phyloP scores from a whole-genome alignment of 2,329 filamentous ascomycete species.

The Dendryphion nanum region DNA sequence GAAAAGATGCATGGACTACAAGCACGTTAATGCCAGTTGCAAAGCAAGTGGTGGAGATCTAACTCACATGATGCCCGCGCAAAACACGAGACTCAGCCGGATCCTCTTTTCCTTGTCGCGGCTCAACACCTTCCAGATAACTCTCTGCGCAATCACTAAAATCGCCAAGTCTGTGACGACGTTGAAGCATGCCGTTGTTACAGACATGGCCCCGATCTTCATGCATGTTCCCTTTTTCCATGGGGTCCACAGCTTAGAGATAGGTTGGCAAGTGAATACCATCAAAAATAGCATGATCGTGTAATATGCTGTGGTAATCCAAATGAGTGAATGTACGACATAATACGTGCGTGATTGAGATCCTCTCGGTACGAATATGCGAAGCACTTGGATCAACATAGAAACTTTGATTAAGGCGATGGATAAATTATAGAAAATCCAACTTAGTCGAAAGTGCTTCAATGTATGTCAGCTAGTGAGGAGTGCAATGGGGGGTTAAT shows the following conservation, averaged over 20 bases:
- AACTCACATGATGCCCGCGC: constrained; percentile 13
- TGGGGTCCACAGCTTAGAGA: constrained; percentile 12
- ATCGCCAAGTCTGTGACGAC: constrained; percentile 11
- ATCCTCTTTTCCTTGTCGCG: constrained; percentile 6
- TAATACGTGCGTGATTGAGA: constrained; percentile 12
- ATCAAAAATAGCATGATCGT: constrained; percentile 6
- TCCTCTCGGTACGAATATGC: constrained; percentile 14
- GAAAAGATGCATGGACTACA: constrained; percentile 13
- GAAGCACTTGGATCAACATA: constrained; percentile 12
- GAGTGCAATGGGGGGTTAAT: neutral
- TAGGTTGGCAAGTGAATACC: constrained; percentile 13
- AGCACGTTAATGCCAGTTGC: neutral
- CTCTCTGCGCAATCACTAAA: constrained; percentile 10
- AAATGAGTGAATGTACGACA: constrained; percentile 8
- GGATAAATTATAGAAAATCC: constrained; percentile 14
- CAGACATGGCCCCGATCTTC: constrained; percentile 6
- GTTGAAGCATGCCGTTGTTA: constrained; percentile 9
- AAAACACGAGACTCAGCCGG: constrained; percentile 12
- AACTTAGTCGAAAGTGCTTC: constrained; percentile 8
- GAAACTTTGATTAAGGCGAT: constrained; percentile 14
- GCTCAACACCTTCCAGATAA: constrained; percentile 13
- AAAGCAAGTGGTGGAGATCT: too few relatives aligned
- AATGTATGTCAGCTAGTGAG: neutral
- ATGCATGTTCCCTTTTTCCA: constrained; percentile 12
- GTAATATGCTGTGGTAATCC: constrained; percentile 9